Percentiles rank a stretch among this genome's conserved stretches.
These are phyloP conservation scores for Fusarium sp. DNA, from an alignment of 2,329 filamentous ascomycete genomes.

Conservation along the genomic window DNA sequence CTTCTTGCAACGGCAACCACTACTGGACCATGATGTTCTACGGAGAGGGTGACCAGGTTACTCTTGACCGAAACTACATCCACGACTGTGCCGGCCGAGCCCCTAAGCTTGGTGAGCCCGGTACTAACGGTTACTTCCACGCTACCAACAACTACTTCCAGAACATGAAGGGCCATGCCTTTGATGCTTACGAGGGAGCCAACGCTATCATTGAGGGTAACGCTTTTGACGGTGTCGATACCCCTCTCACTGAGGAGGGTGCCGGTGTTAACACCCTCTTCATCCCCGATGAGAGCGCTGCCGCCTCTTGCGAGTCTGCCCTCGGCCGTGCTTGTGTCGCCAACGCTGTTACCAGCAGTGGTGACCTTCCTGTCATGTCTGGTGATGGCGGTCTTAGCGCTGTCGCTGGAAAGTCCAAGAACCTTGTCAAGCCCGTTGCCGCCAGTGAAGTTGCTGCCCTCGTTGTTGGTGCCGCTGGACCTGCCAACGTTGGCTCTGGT, in stretches of 20 bases:
- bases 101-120: conserved; percentile 51
- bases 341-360: conserved; percentile 44
- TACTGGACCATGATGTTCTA: conserved; percentile 55
- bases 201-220: conserved; percentile 49
- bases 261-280: conserved; percentile 40
- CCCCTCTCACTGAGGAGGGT: conserved; percentile 54
- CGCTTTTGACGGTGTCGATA: conserved; percentile 47
- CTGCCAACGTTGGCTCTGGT: conserved; percentile 45
- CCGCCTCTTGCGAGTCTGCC: conserved; percentile 37
- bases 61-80: conserved; percentile 49
- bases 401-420: conserved; percentile 29
- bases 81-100: conserved; percentile 50
- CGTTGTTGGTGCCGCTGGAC: conserved; percentile 45
- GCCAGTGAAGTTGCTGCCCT: conserved; percentile 46
- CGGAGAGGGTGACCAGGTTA: conserved; percentile 48
- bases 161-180: conserved; percentile 59
- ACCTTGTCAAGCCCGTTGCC: conserved; percentile 47
- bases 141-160: conserved; percentile 50
- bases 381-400: conserved; percentile 36
- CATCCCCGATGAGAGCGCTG: conserved; percentile 33
- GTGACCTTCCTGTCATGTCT: conserved; percentile 43
- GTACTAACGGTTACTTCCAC: conserved; percentile 43
- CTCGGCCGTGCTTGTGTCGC: conserved; percentile 46
- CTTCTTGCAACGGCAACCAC: conserved; percentile 51
- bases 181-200: conserved; percentile 62